Conservation (phyloP, 2,329 filamentous ascomycete genomes). For the Monilinia vaccinii-corymbosi region DNA sequence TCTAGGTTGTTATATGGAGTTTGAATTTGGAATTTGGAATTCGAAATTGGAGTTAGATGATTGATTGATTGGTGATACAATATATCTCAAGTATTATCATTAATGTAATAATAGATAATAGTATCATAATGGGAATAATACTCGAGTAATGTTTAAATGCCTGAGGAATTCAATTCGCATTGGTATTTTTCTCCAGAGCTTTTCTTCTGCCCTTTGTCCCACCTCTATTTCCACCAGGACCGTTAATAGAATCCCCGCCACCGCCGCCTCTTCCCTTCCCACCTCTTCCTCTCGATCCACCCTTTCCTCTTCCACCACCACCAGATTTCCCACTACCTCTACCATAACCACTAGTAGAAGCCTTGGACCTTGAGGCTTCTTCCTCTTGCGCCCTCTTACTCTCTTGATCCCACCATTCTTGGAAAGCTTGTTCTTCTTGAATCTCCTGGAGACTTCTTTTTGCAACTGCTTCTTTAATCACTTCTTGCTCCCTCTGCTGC, state of each 20-base stretch:
- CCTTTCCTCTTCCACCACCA: slow-evolving; percentile 15
- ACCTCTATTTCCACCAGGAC: slow-evolving; percentile 7
- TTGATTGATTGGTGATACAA: too few relatives aligned
- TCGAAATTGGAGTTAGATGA: too few relatives aligned
- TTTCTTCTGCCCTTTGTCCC: slow-evolving; percentile 11
- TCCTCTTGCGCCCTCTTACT: slow-evolving; percentile 53
- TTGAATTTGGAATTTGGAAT: too few relatives aligned
- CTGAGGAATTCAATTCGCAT: slow-evolving; percentile 2
- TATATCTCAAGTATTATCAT: too few relatives aligned
- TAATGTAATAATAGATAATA: too few relatives aligned
- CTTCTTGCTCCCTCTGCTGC: slow-evolving; percentile 76
- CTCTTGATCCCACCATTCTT: slow-evolving; percentile 93
- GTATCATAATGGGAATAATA: too few relatives aligned
- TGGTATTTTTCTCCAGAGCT: slow-evolving; percentile 7
- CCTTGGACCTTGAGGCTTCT: slow-evolving; percentile 19
- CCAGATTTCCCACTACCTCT: slow-evolving; percentile 21
- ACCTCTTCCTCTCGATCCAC: slow-evolving; percentile 14
- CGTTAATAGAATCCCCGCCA: neutral
- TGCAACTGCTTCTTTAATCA: slow-evolving; percentile 71
- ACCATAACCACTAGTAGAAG: slow-evolving; percentile 11
- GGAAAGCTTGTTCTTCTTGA: slow-evolving; percentile 92
- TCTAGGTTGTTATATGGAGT: too few relatives aligned
- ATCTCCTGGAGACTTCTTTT: slow-evolving; percentile 91
- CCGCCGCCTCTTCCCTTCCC: neutral
- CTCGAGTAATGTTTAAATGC: too few relatives aligned